Percentiles rank a stretch among this genome's conserved stretches.
These are phyloP conservation scores for Diaporthe citrichinensis DNA, from an alignment of 2,329 filamentous ascomycete genomes.

Conservation along the genomic window DNA sequence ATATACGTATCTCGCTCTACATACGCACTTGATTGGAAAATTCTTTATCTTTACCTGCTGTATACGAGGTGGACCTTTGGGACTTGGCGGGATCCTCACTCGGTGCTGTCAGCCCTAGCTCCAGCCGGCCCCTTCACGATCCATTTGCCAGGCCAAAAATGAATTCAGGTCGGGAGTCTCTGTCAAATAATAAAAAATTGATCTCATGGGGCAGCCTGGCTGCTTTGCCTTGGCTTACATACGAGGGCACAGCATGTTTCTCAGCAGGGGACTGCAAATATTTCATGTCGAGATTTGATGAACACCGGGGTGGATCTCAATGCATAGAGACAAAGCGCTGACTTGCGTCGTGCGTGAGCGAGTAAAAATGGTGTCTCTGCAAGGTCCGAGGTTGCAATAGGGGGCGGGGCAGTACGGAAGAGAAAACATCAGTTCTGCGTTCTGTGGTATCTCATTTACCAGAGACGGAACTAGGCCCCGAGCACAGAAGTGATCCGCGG, in stretches of 20 bases:
- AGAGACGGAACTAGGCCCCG: too few relatives aligned
- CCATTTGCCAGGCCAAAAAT: background rate
- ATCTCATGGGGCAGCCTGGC: too few relatives aligned
- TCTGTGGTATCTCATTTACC: too few relatives aligned
- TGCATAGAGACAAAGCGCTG: background rate
- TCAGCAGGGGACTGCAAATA: background rate
- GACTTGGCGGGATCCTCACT: too few relatives aligned
- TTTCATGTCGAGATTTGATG: background rate
- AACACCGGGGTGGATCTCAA: background rate
- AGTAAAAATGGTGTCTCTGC: too few relatives aligned
- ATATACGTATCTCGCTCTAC: too few relatives aligned
- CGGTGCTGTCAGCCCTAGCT: background rate
- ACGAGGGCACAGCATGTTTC: background rate
- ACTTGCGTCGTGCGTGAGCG: too few relatives aligned
- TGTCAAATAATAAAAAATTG: background rate
- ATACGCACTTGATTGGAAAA: too few relatives aligned
- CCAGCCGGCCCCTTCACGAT: background rate
- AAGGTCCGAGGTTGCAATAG: too few relatives aligned
- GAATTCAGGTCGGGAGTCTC: background rate
- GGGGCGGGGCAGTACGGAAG: too few relatives aligned
- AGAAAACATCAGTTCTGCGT: too few relatives aligned
- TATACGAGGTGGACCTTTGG: background rate
- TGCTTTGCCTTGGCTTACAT: background rate
- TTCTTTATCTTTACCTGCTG: background rate
- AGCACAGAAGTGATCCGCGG: background rate